These are phyloP conservation scores for Xylariaceae sp. DNA, from an alignment of 2,329 filamentous ascomycete species.

Conservation along the genomic window DNA sequence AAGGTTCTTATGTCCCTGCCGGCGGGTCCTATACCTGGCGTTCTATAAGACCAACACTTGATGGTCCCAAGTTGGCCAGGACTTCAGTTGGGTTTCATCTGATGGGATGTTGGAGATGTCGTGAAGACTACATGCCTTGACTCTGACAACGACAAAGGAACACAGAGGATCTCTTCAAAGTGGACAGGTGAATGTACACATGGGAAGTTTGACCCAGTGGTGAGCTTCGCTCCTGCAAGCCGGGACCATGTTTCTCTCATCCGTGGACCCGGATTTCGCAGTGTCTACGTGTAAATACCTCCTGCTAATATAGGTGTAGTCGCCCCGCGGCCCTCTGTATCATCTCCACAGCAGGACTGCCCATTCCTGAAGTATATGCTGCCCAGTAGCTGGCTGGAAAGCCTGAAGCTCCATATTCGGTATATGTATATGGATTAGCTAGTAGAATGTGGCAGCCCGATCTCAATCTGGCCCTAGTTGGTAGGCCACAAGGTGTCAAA, in stretches of 20 bases:
- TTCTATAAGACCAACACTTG: conserved; percentile 2
- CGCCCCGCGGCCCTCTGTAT: conserved; percentile 4
- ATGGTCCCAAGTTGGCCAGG: not conserved
- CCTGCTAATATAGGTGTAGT: conserved; percentile 1
- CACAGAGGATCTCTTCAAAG: not conserved
- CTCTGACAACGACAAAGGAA: not conserved
- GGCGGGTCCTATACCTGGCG: not conserved
- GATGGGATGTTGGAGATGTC: not conserved
- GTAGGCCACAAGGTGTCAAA: no score
- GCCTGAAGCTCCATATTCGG: conserved; percentile 8
- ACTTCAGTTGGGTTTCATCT: not conserved
- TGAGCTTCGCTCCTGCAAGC: conserved; percentile 8
- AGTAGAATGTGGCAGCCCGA: no score
- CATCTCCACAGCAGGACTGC: conserved; percentile 3
- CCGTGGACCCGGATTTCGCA: conserved; percentile 20
- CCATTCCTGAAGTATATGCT: conserved; percentile 9
- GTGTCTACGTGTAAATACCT: not conserved
- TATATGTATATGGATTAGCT: no score
- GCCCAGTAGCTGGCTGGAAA: not conserved
- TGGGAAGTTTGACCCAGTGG: conserved; percentile 11
- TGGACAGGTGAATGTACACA: conserved; percentile 15
- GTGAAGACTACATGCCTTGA: conserved; percentile 1
- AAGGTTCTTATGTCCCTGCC: not conserved
- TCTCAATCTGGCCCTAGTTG: no score
- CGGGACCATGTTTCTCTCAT: conserved; percentile 8